Conservation (phyloP, 2,329 filamentous ascomycete species). For the Aureobasidium sp. region DNA sequence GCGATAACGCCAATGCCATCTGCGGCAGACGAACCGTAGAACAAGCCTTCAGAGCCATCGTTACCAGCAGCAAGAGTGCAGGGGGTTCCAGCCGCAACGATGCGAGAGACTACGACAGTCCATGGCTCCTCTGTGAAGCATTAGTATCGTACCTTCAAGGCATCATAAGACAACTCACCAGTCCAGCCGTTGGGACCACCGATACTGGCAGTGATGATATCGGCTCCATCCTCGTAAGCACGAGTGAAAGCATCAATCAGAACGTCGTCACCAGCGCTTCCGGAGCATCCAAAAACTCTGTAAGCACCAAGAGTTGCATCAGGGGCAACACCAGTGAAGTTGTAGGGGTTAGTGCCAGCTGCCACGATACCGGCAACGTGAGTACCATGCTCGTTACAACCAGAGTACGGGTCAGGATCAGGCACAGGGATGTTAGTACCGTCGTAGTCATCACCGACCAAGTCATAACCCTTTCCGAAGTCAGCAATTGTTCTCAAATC, state of each 20-base stretch:
- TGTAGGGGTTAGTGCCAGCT: slow-evolving; percentile 44
- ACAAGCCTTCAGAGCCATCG: slow-evolving; percentile 40
- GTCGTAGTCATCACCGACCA: slow-evolving; percentile 44
- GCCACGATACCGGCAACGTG: slow-evolving; percentile 56
- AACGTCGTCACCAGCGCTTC: slow-evolving; percentile 45
- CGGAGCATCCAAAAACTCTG: slow-evolving; percentile 49
- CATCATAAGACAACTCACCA: neutral
- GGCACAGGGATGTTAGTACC: slow-evolving; percentile 32
- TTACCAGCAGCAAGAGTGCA: slow-evolving; percentile 46
- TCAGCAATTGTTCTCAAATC: neutral
- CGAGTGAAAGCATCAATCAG: slow-evolving; percentile 51
- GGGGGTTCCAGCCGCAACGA: slow-evolving; percentile 40
- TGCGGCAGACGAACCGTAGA: slow-evolving; percentile 35
- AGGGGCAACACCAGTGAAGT: slow-evolving; percentile 50
- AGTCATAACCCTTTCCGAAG: slow-evolving; percentile 38
- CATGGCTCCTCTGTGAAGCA: slow-evolving; percentile 24
- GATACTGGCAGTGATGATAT: slow-evolving; percentile 31
- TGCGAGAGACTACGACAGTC: slow-evolving; percentile 31
- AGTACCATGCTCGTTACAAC: slow-evolving; percentile 51
- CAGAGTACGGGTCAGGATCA: slow-evolving; percentile 45
- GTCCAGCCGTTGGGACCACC: slow-evolving; percentile 27
- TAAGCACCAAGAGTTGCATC: slow-evolving; percentile 49
- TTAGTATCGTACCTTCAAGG: neutral
- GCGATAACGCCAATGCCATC: slow-evolving; percentile 35
- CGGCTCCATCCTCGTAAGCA: slow-evolving; percentile 45